These are phyloP conservation scores for Coemansia sp. DNA, from an alignment of 192 early-diverging fungal species.

Conservation along the genomic window DNA sequence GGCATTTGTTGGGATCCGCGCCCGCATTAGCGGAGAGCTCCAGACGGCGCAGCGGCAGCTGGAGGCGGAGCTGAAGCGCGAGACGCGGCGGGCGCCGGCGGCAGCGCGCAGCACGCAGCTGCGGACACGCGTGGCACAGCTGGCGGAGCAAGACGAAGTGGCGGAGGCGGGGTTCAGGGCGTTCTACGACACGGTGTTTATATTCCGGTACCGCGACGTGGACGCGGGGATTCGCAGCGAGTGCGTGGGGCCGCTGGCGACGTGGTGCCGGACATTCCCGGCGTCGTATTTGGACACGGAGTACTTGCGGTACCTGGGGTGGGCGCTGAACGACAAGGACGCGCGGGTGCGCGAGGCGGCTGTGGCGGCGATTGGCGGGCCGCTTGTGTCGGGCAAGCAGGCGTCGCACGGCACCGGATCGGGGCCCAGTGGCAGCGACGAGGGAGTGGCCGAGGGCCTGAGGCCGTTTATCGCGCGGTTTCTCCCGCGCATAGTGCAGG, in stretches of 20 bases:
- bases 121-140: conserved; percentile 22
- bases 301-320: conserved; percentile 82
- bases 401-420: conserved; percentile 63
- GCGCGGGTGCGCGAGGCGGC: conserved; percentile 67
- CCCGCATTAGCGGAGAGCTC: conserved; percentile 58
- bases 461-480: conserved; percentile 37
- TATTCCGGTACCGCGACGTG: conserved; percentile 84
- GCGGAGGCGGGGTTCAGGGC: conserved; percentile 61
- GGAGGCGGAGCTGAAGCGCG: conserved; percentile 48
- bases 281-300: conserved; percentile 65
- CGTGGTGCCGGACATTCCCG: conserved; percentile 70
- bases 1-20: conserved; percentile 64
- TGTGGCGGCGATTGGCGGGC: conserved; percentile 58
- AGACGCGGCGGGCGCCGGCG: neutral
- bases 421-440: conserved; percentile 59
- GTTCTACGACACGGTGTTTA: conserved; percentile 82
- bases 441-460: conserved; percentile 49
- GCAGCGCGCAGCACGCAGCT: conserved; percentile 20
- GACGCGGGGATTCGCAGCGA: conserved; percentile 80
- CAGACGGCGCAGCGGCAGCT: conserved; percentile 68
- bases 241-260: conserved; percentile 74
- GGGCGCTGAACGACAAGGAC: conserved; percentile 79
- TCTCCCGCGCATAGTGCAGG: conserved; percentile 37
- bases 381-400: conserved; percentile 54
- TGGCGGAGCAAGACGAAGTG: conserved; percentile 56